These are phyloP conservation scores for Alternaria sp. DNA, from an alignment of 2,329 filamentous ascomycete genomes.

Conservation along the genomic window DNA sequence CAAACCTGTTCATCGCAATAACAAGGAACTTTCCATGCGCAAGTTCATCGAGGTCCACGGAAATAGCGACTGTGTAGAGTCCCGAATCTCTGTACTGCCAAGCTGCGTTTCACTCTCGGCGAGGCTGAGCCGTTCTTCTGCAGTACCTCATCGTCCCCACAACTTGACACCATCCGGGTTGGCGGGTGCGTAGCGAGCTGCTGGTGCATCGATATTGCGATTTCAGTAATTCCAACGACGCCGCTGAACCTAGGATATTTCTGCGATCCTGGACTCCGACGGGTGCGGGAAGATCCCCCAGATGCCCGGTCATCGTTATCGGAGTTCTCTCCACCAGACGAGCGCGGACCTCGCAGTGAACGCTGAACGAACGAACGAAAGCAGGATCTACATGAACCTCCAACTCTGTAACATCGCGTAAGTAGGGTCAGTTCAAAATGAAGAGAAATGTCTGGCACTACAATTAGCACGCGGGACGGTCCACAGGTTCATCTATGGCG, in stretches of 20 bases:
- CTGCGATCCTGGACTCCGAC: not conserved
- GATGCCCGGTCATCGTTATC: not conserved
- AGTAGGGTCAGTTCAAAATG: not conserved
- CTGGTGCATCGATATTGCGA: not conserved
- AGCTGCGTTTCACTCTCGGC: not conserved
- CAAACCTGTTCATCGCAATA: not conserved
- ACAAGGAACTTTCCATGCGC: not conserved
- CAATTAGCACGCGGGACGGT: not conserved
- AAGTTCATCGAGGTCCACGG: not conserved
- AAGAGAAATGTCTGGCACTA: not conserved
- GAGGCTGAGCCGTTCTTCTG: not conserved
- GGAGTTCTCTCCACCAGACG: not conserved
- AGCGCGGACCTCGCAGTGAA: not conserved
- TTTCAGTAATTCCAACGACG: not conserved
- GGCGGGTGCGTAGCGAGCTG: not conserved
- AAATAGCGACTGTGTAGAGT: not conserved
- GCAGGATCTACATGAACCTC: not conserved
- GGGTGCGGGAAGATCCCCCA: not conserved
- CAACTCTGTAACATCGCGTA: not conserved
- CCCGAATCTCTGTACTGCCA: not conserved
- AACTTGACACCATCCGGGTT: not conserved
- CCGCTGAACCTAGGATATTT: not conserved
- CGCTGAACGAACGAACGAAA: not conserved
- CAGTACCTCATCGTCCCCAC: not conserved
- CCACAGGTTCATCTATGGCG: not conserved